Base-by-base conservation (phyloP, 2,329 filamentous ascomycete species). In the Myriosclerotinia curreyana region DNA sequence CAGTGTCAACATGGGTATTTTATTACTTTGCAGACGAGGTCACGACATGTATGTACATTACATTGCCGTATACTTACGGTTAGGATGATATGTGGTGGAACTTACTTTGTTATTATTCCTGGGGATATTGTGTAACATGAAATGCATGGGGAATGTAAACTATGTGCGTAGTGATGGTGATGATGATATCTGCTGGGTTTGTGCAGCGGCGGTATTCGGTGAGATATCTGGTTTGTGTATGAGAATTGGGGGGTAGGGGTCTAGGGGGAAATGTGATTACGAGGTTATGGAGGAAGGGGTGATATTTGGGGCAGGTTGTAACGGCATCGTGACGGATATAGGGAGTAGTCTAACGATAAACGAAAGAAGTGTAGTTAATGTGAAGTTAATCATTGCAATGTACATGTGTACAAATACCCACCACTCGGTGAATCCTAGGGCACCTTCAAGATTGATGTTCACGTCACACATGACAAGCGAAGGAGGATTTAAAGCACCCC, bases 171-270 rank as follows among this genome's bases (percentile, higher is more conserved):
- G 8, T 44, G 38, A 56, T 11, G 15, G 6, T 44, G 17, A 56
- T 20, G 20, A n/a, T 28, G 20, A 9, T 15, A 44, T n/a, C 14
- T 44, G 54, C 54, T 46, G 40, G 38, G 25, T 44, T 42, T 31
- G 25, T 56, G 40, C 40, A 56, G 54, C 54, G 25, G 25, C 11
- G 40, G 25, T 56, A 56, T 46, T 56, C 54, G 54, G 40, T 44
- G 25, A 56, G 54, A 56, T 56, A n/a, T 34, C 25, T 6, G 17
- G 40, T 25, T 4, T 28, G 3, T 46, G 40, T n/a, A 20, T 28
- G 17, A 12, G 40, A 14, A n/a, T 51, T 20, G 17, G 28, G 28
- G 17, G 15, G n/a, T 8, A 15, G 31, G 22, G 38, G 15, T 20
- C 22, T 28, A 5, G 22, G 5, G 8, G 7, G 9, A 22, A 4